phyloP scores from a whole-genome alignment of 805 yeast species.

The Spathaspora girioi region DNA sequence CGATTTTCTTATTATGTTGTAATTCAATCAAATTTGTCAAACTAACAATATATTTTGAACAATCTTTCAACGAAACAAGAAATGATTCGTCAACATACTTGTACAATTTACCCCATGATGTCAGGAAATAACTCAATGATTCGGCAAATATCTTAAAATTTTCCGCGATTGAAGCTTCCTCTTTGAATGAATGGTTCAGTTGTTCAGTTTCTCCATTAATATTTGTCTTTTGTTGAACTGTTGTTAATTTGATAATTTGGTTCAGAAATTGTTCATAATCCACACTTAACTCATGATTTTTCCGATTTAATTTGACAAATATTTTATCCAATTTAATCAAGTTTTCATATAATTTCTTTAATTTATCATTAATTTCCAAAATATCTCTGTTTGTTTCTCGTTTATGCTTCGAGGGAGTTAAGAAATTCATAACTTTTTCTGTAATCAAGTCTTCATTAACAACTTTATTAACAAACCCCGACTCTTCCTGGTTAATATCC shows the following conservation, averaged over 20 bases:
- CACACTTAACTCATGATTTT: slow-evolving; percentile 66
- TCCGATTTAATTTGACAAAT: slow-evolving; percentile 66
- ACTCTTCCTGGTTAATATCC: slow-evolving; percentile 14
- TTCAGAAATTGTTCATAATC: slow-evolving; percentile 71
- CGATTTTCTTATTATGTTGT: slow-evolving; percentile 88
- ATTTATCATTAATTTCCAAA: slow-evolving; percentile 65
- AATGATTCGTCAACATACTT: slow-evolving; percentile 71
- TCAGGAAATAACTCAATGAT: slow-evolving; percentile 32
- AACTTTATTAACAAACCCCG: slow-evolving; percentile 32
- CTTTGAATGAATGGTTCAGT: background rate
- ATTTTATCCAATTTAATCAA: slow-evolving; percentile 74
- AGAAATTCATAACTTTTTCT: slow-evolving; percentile 91
- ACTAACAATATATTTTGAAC: slow-evolving; percentile 63
- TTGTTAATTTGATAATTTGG: slow-evolving; percentile 67
- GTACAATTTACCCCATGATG: slow-evolving; percentile 40
- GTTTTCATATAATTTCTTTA: slow-evolving; percentile 83
- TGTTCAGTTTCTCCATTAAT: slow-evolving; percentile 1
- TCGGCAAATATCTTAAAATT: slow-evolving; percentile 37
- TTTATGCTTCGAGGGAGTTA: slow-evolving; percentile 61
- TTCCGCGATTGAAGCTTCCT: slow-evolving; percentile 15
- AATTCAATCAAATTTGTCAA: slow-evolving; percentile 62
- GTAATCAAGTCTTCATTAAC: slow-evolving; percentile 76
- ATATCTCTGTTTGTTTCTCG: slow-evolving; percentile 72
- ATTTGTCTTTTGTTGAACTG: slow-evolving; percentile 22
- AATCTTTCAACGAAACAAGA: slow-evolving; percentile 76